These are phyloP conservation scores for Aspergillus campestris DNA, from an alignment of 495 filamentous ascomycete genomes.

Conservation along the genomic window DNA sequence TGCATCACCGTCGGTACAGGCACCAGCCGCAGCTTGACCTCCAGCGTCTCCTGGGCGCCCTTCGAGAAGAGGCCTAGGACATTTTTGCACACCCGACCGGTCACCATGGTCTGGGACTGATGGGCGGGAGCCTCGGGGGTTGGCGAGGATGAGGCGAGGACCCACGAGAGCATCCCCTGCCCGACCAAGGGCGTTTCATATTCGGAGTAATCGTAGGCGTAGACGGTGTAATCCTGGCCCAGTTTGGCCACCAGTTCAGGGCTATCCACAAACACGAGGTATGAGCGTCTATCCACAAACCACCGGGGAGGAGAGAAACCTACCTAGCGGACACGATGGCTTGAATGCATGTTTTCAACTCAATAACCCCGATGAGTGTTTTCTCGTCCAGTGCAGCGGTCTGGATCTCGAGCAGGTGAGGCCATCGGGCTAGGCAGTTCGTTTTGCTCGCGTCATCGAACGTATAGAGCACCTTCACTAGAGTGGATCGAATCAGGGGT, in stretches of 20 bases:
- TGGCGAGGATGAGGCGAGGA: conserved; percentile 54
- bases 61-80: conserved; percentile 73
- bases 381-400: conserved; percentile 70
- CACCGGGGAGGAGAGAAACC: conserved; percentile 10
- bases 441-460: conserved; percentile 87
- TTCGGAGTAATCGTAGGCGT: conserved; percentile 95
- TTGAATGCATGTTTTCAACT: conserved; percentile 82
- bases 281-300: conserved; percentile 4
- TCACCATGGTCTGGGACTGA: conserved; percentile 68
- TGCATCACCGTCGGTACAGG: conserved; percentile 71
- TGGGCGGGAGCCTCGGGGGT: conserved; percentile 47
- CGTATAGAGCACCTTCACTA: conserved; percentile 89
- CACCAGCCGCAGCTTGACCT: conserved; percentile 85
- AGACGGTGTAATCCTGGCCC: conserved; percentile 89
- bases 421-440: conserved; percentile 86
- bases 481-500: conserved; percentile 4
- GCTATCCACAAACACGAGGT: conserved; percentile 34
- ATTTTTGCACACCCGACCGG: conserved; percentile 83
- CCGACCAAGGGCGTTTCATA: conserved; percentile 87
- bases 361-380: conserved; percentile 76
- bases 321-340: conserved; percentile 70
- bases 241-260: conserved; percentile 79
- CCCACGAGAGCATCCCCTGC: conserved; percentile 91
- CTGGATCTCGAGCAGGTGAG: conserved; percentile 69
- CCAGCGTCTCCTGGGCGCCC: conserved; percentile 79